phyloP scores from a whole-genome alignment of 2,329 filamentous ascomycete genomes.

The Claviceps sp. region DNA sequence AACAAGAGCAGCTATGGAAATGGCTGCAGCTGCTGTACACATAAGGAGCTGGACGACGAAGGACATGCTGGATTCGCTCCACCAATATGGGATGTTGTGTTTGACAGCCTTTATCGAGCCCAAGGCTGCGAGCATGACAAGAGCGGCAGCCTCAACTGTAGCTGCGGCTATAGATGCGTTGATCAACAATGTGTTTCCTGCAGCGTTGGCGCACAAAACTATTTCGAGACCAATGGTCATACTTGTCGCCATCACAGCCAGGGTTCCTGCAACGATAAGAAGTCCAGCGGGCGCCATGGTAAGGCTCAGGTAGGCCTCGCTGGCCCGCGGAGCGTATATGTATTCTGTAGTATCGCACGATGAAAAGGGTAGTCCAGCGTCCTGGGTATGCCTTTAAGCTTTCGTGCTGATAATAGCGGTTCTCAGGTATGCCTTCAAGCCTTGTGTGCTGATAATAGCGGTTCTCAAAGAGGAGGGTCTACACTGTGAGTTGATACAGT shows the following conservation, averaged over 20 bases:
- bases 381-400: neutral
- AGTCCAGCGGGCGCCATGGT: slow-evolving; percentile 7
- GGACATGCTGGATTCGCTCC: slow-evolving; percentile 12
- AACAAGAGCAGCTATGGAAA: slow-evolving; percentile 31
- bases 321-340: neutral
- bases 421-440: neutral
- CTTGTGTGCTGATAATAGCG: neutral
- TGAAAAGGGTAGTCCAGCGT: neutral
- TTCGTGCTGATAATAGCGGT: neutral
- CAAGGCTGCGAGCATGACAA: slow-evolving; percentile 14
- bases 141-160: slow-evolving; percentile 15
- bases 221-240: slow-evolving; percentile 10
- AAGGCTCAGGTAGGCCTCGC: neutral
- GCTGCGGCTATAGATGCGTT: slow-evolving; percentile 14
- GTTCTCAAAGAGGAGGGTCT: neutral
- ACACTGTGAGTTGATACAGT: neutral
- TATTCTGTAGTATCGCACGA: neutral
- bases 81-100: slow-evolving; percentile 13
- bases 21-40: slow-evolving; percentile 30
- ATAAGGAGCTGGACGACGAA: slow-evolving; percentile 21
- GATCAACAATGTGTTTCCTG: slow-evolving; percentile 2
- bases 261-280: slow-evolving; percentile 6
- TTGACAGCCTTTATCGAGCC: slow-evolving; percentile 21
- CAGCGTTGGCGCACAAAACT: slow-evolving; percentile 5
- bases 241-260: slow-evolving; percentile 10